Conservation (phyloP, 805 yeast genomes). For the Spathaspora hagerdaliae region DNA sequence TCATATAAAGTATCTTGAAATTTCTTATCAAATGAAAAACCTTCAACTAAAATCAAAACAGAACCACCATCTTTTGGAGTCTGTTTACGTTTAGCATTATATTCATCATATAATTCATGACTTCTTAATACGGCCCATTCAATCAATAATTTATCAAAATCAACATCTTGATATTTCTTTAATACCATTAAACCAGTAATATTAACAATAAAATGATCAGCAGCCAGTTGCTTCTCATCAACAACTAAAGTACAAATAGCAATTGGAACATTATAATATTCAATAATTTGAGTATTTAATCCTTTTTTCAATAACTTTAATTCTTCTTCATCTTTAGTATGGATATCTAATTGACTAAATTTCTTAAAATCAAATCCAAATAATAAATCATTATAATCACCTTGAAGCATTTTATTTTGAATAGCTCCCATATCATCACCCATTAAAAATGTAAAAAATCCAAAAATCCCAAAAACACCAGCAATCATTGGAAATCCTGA, state of each 20-base stretch:
- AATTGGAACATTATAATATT: conserved; percentile 69
- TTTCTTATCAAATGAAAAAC: conserved; percentile 48
- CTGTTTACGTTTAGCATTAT: conserved; percentile 22
- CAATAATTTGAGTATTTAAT: conserved; percentile 50
- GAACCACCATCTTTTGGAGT: conserved; percentile 23
- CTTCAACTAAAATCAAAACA: conserved; percentile 42
- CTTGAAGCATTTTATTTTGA: conserved; percentile 23
- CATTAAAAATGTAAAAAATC: conserved; percentile 36
- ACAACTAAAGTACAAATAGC: conserved; percentile 53
- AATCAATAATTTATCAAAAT: conserved; percentile 58
- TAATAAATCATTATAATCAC: conserved; percentile 21
- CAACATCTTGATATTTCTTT: conserved; percentile 62
- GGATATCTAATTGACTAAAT: conserved; percentile 32
- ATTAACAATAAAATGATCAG: conserved; percentile 43
- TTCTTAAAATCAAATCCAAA: conserved; percentile 52
- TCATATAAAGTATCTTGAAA: conserved; percentile 32
- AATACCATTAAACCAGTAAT: conserved; percentile 62
- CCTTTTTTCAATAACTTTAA: conserved; percentile 29
- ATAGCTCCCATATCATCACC: conserved; percentile 46
- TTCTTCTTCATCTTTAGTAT: conserved; percentile 15
- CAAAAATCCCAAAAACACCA: conserved; percentile 31
- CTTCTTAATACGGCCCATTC: conserved; percentile 56
- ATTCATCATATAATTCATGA: conserved; percentile 31
- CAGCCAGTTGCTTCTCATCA: conserved; percentile 33
- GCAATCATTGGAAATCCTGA: conserved; percentile 35